Evolutionary conservation across 805 yeast species (phyloP), one percentile per base, ranked within the genome.

Genomic region (Metschnikowia lachancei): DNA sequence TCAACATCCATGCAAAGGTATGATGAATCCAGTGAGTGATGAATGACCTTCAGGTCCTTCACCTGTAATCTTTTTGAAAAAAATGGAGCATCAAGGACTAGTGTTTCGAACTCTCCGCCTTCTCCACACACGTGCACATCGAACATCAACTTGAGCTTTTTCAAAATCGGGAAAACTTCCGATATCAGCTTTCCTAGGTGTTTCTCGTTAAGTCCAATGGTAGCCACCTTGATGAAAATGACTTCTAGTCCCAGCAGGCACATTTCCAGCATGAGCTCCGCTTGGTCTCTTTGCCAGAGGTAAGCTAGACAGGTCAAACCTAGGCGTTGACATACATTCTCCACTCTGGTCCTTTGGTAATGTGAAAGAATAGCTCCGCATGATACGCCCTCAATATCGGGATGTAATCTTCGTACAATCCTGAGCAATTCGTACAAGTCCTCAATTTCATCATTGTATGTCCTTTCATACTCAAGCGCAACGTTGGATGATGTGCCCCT

Each of bases 81-180:
- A 50, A 88, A 83, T 0, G 96, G 95, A 1, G 95, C 88, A 64
- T 94, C 97, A 24, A 94, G 70, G 2, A 92, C 98, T 55, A 92
- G 69, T 0, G 97, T 85, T 63, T 94, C 99, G 64, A 89, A 94
- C 64, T 94, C 99, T 1, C 99, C 99, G 29, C 99, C 99, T 70
- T 94, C 99, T 12, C 99, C 99, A 69, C 99, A 94, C 0, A 94
- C 82, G 63, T 92, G 97, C 12, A 91, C 87, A 2, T 91, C 95
- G 65, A 80, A 91, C 63, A 70, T 67, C 9, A 61, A 49, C 61
- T 90, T 85, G 50, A 91, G 67, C 33, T 70, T 69, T 11, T 70
- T 52, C 60, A 94, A 64, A 0, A 69, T 75, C 1, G 88, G 85
- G 45, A 76, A 77, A 52, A 85, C 69, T 50, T 86, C 77, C 4